phyloP scores from a whole-genome alignment of 306 rosid genomes.

The Cicer cuneatum region DNA sequence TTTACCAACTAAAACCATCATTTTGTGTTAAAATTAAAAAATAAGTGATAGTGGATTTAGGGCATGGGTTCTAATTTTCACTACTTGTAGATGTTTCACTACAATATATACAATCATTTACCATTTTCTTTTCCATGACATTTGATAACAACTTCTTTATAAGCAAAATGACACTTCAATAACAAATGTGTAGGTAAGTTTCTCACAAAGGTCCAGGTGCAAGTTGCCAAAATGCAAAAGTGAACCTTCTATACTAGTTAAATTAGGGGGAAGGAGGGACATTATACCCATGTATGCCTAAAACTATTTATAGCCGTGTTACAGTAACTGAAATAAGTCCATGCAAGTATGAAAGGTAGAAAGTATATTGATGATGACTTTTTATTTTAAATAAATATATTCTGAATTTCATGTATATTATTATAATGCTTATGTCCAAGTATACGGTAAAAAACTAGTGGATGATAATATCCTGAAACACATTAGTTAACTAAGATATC shows the following conservation, averaged over 20 bases:
- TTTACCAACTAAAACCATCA: neutral
- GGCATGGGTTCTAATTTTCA: neutral
- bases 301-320: constrained; percentile 14
- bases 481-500: neutral
- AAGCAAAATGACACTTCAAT: neutral
- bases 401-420: neutral
- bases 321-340: neutral
- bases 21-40: neutral
- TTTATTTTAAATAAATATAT: neutral
- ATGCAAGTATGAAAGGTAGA: neutral
- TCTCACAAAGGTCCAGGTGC: neutral
- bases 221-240: constrained; percentile 3
- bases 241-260: constrained; percentile 2
- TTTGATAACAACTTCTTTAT: neutral
- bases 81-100: constrained; percentile 16
- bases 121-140: neutral
- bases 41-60: neutral
- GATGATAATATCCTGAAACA: constrained; percentile 21
- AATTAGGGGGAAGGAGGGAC: neutral
- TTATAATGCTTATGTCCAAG: neutral
- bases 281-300: neutral
- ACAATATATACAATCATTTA: neutral
- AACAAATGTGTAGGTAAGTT: neutral
- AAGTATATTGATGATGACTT: neutral
- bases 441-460: neutral